Evolutionary conservation across 768 basidiomycete genomes (phyloP), one percentile per base, ranked within the genome.

Genomic region (Xerocomellus chrysenteron): DNA sequence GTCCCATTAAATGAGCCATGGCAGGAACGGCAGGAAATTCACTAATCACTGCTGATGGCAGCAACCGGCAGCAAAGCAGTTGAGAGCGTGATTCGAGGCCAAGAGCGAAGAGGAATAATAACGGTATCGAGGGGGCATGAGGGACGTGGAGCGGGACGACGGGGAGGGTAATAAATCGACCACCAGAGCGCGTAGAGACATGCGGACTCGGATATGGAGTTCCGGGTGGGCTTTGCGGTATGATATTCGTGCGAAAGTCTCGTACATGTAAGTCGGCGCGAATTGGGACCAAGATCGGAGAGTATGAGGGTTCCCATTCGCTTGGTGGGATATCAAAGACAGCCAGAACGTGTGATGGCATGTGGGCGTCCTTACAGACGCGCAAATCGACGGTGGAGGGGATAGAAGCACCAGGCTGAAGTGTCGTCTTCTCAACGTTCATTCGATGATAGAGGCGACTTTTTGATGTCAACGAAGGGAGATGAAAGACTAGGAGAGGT

Each of bases 21-120:
- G 77, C 76, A 2, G 82, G 75, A 21, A 80, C 74, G 47, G 85
- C 79, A 4, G 86, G 86, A 65, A 85, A 88, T 68, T 88, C 86
- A 55, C 75, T 80, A 36, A 78, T 71, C 40, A 71, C 76, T 55
- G 68, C 65, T 4, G 74, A 62, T 1, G 85, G 85, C n/a, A 87
- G 82, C 35, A 87, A 74, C 54, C 73, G 76, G 55, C 76, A 77
- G 16, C 77, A 79, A 28, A 87, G 75, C 32, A 74, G 57, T 46
- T 81, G 77, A 13, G 74, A 68, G 33, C 80, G 76, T 12, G 70
- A 72, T 65, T 84, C 83, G 45, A 85, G 73, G 19, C 78, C 75
- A 39, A 86, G 75, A 4, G 77, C 83, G 56, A 81, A 87, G 56
- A 87, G 79, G 30, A 87, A 71, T 17, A 87, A 74, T 2, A 87